A percentile compares a stretch with the other conserved stretches of the same genome.
Conservation (phyloP, 2,329 filamentous ascomycete species). For the Alternaria conjuncta region DNA sequence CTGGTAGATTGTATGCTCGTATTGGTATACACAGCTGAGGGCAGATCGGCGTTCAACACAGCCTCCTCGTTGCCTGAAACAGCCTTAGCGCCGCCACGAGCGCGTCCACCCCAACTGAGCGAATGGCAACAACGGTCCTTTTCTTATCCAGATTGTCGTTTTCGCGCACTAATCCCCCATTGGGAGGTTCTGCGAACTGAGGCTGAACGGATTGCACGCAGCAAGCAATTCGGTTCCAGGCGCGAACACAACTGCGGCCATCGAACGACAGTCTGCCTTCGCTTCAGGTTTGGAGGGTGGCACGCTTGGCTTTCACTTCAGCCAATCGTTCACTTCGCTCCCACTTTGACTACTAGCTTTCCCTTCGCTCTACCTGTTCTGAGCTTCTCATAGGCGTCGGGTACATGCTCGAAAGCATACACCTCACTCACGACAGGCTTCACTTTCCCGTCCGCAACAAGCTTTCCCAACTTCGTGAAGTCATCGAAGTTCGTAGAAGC, state of each 20-base stretch:
- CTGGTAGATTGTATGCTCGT: neutral
- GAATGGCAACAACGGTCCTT: neutral
- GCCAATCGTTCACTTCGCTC: neutral
- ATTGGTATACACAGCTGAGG: neutral
- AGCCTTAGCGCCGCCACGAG: neutral
- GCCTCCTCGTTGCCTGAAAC: neutral
- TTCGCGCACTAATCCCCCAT: neutral
- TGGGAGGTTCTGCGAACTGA: neutral
- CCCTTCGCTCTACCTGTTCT: conserved; percentile 61
- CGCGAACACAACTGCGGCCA: neutral
- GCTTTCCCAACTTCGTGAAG: conserved; percentile 54
- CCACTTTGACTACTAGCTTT: conserved; percentile 58
- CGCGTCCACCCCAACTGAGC: neutral
- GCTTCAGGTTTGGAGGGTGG: neutral
- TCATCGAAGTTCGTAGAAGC: conserved; percentile 20
- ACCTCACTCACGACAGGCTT: conserved; percentile 61
- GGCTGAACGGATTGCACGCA: neutral
- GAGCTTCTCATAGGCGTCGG: conserved; percentile 62
- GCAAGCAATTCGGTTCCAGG: neutral
- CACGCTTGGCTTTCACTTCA: neutral
- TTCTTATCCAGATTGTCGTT: neutral
- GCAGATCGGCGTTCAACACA: neutral
- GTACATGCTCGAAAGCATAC: conserved; percentile 60
- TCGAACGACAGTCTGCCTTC: neutral
- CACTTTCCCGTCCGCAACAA: conserved; percentile 64